Conservation (phyloP, 192 early-diverging fungal genomes). For the Umbelopsis sp. region DNA sequence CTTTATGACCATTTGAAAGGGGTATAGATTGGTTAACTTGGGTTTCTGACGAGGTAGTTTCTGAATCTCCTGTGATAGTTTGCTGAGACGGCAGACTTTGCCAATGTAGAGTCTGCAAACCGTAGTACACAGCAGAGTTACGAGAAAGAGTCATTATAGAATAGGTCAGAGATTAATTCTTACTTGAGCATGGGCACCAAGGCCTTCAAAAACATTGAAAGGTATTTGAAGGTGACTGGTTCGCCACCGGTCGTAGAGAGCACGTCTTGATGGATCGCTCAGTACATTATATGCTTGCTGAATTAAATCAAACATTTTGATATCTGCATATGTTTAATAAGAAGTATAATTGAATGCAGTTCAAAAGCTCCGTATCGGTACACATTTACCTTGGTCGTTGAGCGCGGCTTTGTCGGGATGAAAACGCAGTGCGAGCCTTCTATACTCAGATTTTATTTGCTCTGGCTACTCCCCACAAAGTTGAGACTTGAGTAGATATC, state of each 20-base stretch:
- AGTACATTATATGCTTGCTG: conserved; percentile 33
- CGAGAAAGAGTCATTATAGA: background rate
- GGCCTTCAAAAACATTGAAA: conserved; percentile 26
- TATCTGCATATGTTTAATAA: background rate
- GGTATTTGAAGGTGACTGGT: conserved; percentile 24
- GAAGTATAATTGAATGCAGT: background rate
- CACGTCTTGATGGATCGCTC: conserved; percentile 20
- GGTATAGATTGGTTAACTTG: conserved; percentile 7
- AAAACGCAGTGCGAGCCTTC: conserved; percentile 23
- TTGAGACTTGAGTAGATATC: background rate
- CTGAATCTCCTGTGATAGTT: conserved; percentile 10
- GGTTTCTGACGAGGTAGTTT: background rate
- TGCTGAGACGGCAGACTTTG: conserved; percentile 26
- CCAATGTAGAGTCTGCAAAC: conserved; percentile 32
- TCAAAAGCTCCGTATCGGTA: background rate
- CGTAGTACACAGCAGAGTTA: background rate
- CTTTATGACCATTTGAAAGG: background rate
- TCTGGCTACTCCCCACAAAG: conserved; percentile 28
- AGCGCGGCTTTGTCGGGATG: conserved; percentile 32
- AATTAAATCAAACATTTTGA: conserved; percentile 12
- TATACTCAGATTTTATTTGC: conserved; percentile 35
- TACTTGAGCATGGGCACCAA: conserved; percentile 33
- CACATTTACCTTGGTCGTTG: background rate
- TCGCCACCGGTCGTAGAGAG: conserved; percentile 33
- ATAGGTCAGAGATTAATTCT: background rate